Evolutionary conservation across 2,329 filamentous ascomycete genomes (phyloP).

Genomic region (Clonostachys solani): DNA sequence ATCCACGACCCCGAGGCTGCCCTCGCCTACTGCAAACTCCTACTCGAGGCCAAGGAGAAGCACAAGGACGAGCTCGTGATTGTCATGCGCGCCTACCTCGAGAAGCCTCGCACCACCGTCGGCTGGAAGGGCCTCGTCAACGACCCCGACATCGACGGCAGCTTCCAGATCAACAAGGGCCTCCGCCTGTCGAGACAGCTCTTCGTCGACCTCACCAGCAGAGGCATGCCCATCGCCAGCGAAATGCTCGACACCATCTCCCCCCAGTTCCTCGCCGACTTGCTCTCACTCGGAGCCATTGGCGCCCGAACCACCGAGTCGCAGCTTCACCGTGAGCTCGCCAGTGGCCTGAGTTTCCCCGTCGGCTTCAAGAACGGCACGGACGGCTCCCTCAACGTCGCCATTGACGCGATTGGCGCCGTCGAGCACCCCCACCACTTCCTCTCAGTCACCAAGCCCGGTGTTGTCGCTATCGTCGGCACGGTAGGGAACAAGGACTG

Average conservation of each 20-base stretch:
- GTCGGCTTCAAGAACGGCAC: slow-evolving; percentile 99
- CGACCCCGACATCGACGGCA: slow-evolving; percentile 96
- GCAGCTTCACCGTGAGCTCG: slow-evolving; percentile 91
- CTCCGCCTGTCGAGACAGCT: slow-evolving; percentile 81
- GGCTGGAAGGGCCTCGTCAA: slow-evolving; percentile 99
- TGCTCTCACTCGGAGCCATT: slow-evolving; percentile 87
- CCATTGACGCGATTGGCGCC: slow-evolving; percentile 92
- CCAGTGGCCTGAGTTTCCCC: slow-evolving; percentile 91
- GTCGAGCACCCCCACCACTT: slow-evolving; percentile 94
- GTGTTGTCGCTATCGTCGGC: slow-evolving; percentile 89
- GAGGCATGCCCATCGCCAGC: slow-evolving; percentile 92
- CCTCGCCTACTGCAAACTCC: slow-evolving; percentile 84
- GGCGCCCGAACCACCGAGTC: slow-evolving; percentile 96
- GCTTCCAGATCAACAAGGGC: slow-evolving; percentile 99
- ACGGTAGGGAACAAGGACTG: slow-evolving; percentile 95
- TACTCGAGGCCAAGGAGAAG: slow-evolving; percentile 80
- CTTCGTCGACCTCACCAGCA: slow-evolving; percentile 86
- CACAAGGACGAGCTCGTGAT: slow-evolving; percentile 87
- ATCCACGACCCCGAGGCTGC: slow-evolving; percentile 93
- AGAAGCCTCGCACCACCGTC: slow-evolving; percentile 96
- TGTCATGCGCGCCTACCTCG: slow-evolving; percentile 96
- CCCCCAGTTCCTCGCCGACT: slow-evolving; percentile 91
- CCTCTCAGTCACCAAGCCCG: slow-evolving; percentile 94
- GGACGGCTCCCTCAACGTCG: slow-evolving; percentile 82
- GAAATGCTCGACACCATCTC: slow-evolving; percentile 99